Evolutionary conservation across 139 green algal genomes (phyloP).

Genomic region (Auxenochlorella protothecoides): DNA sequence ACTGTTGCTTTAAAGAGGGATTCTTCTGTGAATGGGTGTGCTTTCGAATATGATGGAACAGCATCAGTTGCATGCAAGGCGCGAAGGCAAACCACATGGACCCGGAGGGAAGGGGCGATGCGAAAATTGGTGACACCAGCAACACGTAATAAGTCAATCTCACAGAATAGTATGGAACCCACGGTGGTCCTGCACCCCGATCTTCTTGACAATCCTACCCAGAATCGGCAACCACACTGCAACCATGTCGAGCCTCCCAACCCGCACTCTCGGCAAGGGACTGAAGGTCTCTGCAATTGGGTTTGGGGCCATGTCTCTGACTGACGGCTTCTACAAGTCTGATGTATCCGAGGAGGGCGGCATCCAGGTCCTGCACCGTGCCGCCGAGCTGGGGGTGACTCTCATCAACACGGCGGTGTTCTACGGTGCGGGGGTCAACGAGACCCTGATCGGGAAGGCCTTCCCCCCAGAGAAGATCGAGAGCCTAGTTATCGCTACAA

Average conservation of each 20-base stretch:
- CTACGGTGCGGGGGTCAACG: background rate
- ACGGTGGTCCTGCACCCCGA: too few species aligned
- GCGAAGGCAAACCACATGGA: background rate
- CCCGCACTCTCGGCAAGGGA: background rate
- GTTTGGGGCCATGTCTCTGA: conserved; percentile 9
- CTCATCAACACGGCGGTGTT: background rate
- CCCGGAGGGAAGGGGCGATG: too few species aligned
- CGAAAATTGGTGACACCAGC: too few species aligned
- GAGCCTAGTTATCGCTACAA: too few species aligned
- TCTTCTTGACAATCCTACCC: too few species aligned
- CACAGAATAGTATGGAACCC: too few species aligned
- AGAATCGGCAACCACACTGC: too few species aligned
- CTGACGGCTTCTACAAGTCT: conserved; percentile 38
- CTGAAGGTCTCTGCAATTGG: background rate
- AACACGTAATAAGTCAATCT: too few species aligned
- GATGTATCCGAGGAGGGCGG: conserved; percentile 45
- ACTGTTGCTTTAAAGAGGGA: too few species aligned
- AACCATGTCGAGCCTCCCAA: conserved; percentile 2
- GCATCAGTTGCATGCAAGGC: background rate
- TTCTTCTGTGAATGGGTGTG: too few species aligned
- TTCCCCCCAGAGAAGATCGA: background rate
- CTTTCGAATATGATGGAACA: too few species aligned
- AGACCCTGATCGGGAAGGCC: background rate
- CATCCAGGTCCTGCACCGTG: conserved; percentile 25
- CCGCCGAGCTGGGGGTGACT: background rate